Evolutionary conservation across 148 eudicot genomes (phyloP).

Genomic region (Fagopyrum homotropicum): DNA sequence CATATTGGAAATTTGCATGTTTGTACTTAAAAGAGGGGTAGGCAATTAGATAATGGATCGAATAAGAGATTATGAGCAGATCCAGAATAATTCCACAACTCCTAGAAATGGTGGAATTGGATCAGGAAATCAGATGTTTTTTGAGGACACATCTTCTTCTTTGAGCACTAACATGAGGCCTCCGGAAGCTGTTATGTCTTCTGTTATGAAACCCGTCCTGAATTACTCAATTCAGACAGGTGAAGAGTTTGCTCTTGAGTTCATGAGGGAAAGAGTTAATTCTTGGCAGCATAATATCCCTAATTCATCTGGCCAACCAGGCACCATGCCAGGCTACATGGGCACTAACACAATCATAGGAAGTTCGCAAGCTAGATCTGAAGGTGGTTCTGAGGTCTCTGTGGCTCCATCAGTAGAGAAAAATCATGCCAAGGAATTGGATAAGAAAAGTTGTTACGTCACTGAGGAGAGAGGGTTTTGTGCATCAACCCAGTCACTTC

Average conservation of each 20-base stretch:
- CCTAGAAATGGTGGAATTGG: slow-evolving; percentile 9
- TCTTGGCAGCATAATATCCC: slow-evolving; percentile 25
- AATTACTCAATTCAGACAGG: slow-evolving; percentile 17
- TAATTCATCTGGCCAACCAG: slow-evolving; percentile 23
- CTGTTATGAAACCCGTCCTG: slow-evolving; percentile 28
- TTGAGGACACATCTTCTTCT: slow-evolving; percentile 4
- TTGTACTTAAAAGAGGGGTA: not conserved
- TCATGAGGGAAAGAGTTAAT: slow-evolving; percentile 40
- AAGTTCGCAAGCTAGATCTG: slow-evolving; percentile 4
- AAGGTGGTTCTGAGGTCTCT: not conserved
- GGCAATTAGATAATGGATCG: slow-evolving; percentile 4
- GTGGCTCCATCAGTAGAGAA: slow-evolving; percentile 4
- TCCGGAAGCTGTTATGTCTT: slow-evolving; percentile 6
- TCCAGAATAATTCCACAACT: slow-evolving; percentile 3
- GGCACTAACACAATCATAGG: not conserved
- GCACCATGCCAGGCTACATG: not conserved
- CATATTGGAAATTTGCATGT: not conserved
- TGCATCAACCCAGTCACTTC: slow-evolving; percentile 44
- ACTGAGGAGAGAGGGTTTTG: slow-evolving; percentile 36
- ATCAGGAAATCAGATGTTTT: not conserved
- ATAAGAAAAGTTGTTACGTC: slow-evolving; percentile 31
- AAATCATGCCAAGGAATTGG: slow-evolving; percentile 45
- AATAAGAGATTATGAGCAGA: not conserved
- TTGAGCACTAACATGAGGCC: not conserved
- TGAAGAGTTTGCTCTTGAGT: slow-evolving; percentile 47